Evolutionary conservation across 1,284 basidiomycete species (phyloP), one percentile per base, ranked within the genome.

Genomic region (Rugosomyces carneus): DNA sequence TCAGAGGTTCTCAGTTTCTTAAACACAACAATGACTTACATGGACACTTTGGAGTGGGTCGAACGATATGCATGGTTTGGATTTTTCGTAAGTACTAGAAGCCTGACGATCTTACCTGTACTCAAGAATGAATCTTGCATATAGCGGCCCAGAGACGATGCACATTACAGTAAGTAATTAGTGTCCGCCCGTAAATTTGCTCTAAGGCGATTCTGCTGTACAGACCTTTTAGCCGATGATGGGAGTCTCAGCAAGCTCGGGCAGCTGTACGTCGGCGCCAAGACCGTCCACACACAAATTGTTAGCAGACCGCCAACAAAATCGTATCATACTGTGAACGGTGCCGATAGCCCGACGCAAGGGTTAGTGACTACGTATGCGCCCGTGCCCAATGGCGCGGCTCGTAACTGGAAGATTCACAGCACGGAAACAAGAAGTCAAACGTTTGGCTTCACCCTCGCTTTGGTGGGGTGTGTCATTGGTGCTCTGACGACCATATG

Each of bases 31-130:
- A 64, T 60, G 4, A 60, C 60, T n/a, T 68, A 65, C 37, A 55
- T 74, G 51, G 72, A 74, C 41, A 55, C 58, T 0, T 53, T 71
- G 39, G 66, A 68, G 36, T 74, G 66, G 62, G 59, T 74, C 27
- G 72, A 72, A 51, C 63, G 67, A 26, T 74, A 73, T 51, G 61
- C 71, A 0, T 74, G 72, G 72, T 74, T 72, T 51, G 72, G 70
- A 13, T 72, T 62, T 54, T 71, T 69, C 59, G 72, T 73, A 50
- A 64, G 72, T 66, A 26, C 24, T 10, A n/a, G 29, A 31, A 8
- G 11, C 29, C n/a, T n/a, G 13, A 11, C 13, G 29, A 31, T 8
- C 19, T 18, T n/a, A 40, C 41, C 2, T 13, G 13, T 21, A 37
- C 9, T 21, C 21, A 36, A 19, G 27, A 20, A 20, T 15, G 10